These are phyloP conservation scores for Nothopassalora personata DNA, from an alignment of 2,329 filamentous ascomycete genomes.

Conservation along the genomic window DNA sequence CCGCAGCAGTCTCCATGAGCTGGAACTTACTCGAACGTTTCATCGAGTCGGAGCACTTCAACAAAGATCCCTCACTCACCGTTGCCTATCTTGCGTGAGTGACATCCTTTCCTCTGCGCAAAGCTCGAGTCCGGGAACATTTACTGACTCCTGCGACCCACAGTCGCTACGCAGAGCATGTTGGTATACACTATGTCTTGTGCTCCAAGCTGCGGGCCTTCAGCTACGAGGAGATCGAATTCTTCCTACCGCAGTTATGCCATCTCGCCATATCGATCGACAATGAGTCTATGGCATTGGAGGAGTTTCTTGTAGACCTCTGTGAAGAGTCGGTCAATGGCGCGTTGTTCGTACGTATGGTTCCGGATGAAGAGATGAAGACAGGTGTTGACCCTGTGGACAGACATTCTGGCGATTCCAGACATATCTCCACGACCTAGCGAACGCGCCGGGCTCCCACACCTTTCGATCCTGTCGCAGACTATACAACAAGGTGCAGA, in stretches of 20 bases:
- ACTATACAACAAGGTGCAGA: slow-evolving; percentile 83
- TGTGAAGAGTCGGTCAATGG: slow-evolving; percentile 85
- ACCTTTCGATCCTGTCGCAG: slow-evolving; percentile 76
- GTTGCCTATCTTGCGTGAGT: slow-evolving; percentile 84
- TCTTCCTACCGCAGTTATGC: slow-evolving; percentile 81
- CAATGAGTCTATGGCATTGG: slow-evolving; percentile 86
- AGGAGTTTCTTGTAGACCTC: slow-evolving; percentile 79
- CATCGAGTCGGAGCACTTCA: slow-evolving; percentile 91
- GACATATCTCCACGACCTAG: slow-evolving; percentile 77
- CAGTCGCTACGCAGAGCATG: slow-evolving; percentile 83
- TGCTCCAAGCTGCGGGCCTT: slow-evolving; percentile 86
- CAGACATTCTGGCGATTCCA: slow-evolving; percentile 90
- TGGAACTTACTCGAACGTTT: slow-evolving; percentile 87
- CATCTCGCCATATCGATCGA: slow-evolving; percentile 82
- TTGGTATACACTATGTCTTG: slow-evolving; percentile 83
- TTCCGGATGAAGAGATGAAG: not conserved
- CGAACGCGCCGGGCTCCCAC: slow-evolving; percentile 66
- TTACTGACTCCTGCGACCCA: slow-evolving; percentile 15
- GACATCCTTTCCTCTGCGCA: not conserved
- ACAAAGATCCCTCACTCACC: slow-evolving; percentile 80
- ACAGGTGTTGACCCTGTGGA: not conserved
- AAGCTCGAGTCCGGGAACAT: not conserved
- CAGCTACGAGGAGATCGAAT: slow-evolving; percentile 85
- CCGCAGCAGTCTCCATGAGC: slow-evolving; percentile 40
- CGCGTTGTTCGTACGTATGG: slow-evolving; percentile 63